Evolutionary conservation across 2,329 filamentous ascomycete genomes (phyloP).

Genomic region (Berkeleyomyces rouxiae): DNA sequence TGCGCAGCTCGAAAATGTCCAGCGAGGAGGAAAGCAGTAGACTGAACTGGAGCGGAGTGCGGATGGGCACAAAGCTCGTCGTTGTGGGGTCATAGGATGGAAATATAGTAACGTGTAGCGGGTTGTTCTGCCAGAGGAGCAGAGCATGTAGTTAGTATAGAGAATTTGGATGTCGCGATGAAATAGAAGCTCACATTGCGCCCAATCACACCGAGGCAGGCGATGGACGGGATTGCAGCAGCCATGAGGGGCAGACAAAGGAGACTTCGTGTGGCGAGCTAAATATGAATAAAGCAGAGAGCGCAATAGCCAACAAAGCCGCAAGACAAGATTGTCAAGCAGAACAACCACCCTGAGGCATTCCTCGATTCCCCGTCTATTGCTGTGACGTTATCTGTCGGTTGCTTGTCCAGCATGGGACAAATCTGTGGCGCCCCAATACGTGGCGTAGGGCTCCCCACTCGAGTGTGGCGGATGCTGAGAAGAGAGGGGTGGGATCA

Average conservation of each 20-base stretch:
- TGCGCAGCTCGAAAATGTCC: slow-evolving; percentile 80
- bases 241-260: slow-evolving; percentile 28
- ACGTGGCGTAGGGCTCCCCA: background rate
- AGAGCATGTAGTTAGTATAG: slow-evolving; percentile 5
- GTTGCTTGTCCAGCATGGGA: background rate
- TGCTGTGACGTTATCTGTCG: slow-evolving; percentile 1
- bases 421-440: background rate
- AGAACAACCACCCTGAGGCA: background rate
- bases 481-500: background rate
- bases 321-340: background rate
- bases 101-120: slow-evolving; percentile 83
- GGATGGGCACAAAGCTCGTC: slow-evolving; percentile 37
- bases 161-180: background rate
- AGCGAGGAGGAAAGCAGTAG: slow-evolving; percentile 82
- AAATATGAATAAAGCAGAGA: background rate
- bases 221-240: slow-evolving; percentile 59
- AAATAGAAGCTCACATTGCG: slow-evolving; percentile 51
- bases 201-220: slow-evolving; percentile 84
- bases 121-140: slow-evolving; percentile 61
- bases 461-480: background rate
- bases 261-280: background rate
- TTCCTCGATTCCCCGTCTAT: background rate
- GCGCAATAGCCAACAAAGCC: too few species aligned
- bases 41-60: slow-evolving; percentile 72
- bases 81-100: slow-evolving; percentile 48